Percentiles rank a stretch among this genome's conserved stretches.
Conservation (phyloP, 1,139 yeast species). For the Geotrichum siamense region DNA sequence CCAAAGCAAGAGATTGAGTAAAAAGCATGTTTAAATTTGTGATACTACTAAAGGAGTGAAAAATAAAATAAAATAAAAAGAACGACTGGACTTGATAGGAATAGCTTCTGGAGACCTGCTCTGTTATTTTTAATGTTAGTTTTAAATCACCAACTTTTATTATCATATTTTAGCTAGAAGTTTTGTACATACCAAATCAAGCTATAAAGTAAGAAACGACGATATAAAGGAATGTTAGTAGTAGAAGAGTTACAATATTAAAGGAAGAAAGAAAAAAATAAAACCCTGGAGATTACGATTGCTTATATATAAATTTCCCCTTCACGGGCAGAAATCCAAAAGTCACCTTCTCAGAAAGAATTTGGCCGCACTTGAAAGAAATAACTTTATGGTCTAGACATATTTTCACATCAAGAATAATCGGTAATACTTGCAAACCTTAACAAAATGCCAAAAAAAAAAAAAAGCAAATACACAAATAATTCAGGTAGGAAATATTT, state of each 20-base stretch:
- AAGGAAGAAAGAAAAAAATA: not conserved
- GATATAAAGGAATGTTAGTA: conserved; percentile 1
- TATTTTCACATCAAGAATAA: too few species aligned
- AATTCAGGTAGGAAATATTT: too few species aligned
- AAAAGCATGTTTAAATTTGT: too few species aligned
- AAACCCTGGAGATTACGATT: not conserved
- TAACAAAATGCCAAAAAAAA: too few species aligned
- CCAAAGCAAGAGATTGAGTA: conserved; percentile 19
- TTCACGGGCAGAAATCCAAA: too few species aligned
- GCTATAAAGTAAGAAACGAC: not conserved
- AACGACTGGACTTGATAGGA: not conserved
- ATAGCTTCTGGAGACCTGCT: conserved; percentile 8
- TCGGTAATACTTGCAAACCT: too few species aligned
- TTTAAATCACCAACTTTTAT: not conserved
- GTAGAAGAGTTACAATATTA: not conserved
- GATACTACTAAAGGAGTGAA: conserved; percentile 14
- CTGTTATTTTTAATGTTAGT: not conserved
- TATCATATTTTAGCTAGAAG: not conserved
- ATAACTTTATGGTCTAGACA: too few species aligned
- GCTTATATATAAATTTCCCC: too few species aligned
- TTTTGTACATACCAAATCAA: too few species aligned
- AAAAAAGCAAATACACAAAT: too few species aligned
- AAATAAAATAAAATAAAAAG: conserved; percentile 5
- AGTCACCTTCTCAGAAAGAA: too few species aligned
- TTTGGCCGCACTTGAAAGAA: too few species aligned